Base-by-base conservation (phyloP, 2,329 filamentous ascomycete species). In the Emergomyces orientalis region DNA sequence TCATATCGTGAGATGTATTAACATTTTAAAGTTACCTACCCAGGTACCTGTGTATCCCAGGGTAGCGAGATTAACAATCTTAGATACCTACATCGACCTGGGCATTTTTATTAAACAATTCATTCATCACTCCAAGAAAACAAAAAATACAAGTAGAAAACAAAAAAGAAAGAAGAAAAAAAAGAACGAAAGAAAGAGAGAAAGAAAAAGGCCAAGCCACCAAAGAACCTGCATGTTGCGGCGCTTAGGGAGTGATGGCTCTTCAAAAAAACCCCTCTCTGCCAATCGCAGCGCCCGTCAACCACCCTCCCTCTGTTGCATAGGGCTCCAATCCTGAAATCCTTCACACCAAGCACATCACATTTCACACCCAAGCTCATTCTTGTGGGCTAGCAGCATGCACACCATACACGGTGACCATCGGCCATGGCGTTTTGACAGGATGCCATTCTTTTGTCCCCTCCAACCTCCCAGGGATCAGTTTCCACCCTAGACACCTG, bases 211-310 rank as follows among this genome's bases (percentile, higher is more conserved):
- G 3, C 8, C 41, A 39, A 56, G 1, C 19, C 3, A 39, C 32
- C 30, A 22, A n/a, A 25, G 17, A 17, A 25, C 34, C 34, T 39
- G 13, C 54, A 56, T 39, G 54, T 56, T 56, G n/a, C 54, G 54
- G 54, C 54, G 54, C 54, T 56, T 56, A n/a, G 19, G 27, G 8
- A 22, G 11, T 17, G 34, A n/a, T n/a, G n/a, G n/a, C 11, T 37
- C 34, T 8, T 37, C 34, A 37, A n/a, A n/a, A n/a, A n/a, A 7
- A 6, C 27, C 34, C 3, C 5, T 3, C 32, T 13, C 22, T 22
- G 34, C 54, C 32, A 56, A 56, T 56, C 54, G 41, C 54, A 56
- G 19, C 54, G n/a, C 54, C 34, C n/a, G 30, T 25, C 54, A 37
- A 22, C 54, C 11, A 9, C n/a, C 34, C n/a, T 17, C 7, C 54